Conservation (phyloP, 1,284 basidiomycete genomes). For the Ceratobasidium sp. region DNA sequence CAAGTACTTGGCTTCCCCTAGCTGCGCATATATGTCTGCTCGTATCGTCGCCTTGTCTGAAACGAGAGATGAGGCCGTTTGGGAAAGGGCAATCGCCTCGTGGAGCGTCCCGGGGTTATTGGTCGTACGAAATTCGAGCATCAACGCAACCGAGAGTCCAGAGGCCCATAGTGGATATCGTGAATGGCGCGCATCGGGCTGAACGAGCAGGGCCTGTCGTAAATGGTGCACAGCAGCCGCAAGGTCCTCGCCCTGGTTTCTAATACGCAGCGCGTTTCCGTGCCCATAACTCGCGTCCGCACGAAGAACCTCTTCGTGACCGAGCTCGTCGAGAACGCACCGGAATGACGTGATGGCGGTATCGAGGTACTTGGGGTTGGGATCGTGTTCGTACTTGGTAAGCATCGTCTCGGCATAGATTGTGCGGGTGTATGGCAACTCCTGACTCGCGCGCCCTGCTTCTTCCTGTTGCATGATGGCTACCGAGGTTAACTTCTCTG, state of each 20-base stretch:
- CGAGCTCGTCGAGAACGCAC: background rate
- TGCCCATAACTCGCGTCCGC: background rate
- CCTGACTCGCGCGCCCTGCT: background rate
- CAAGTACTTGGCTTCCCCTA: constrained; percentile 7
- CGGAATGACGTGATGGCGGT: background rate
- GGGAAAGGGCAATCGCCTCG: background rate
- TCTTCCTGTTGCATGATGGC: background rate
- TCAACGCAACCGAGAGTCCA: background rate
- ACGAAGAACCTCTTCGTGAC: background rate
- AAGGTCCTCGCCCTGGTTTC: background rate
- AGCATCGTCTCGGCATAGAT: constrained; percentile 1
- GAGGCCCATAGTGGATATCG: constrained; percentile 16
- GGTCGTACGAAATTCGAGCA: constrained; percentile 11
- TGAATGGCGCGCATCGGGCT: constrained; percentile 7
- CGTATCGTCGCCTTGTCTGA: background rate
- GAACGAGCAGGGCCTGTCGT: background rate
- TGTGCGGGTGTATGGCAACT: constrained; percentile 2
- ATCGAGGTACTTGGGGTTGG: no score
- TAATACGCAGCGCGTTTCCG: constrained; percentile 3
- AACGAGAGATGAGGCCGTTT: constrained; percentile 8
- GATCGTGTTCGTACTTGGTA: constrained; percentile 3
- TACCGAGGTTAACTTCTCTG: background rate
- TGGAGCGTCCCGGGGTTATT: background rate
- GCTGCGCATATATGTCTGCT: constrained; percentile 20
- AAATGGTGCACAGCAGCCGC: no score